Conservation (phyloP, 345 rosid genomes). For the Arabis alpina region DNA sequence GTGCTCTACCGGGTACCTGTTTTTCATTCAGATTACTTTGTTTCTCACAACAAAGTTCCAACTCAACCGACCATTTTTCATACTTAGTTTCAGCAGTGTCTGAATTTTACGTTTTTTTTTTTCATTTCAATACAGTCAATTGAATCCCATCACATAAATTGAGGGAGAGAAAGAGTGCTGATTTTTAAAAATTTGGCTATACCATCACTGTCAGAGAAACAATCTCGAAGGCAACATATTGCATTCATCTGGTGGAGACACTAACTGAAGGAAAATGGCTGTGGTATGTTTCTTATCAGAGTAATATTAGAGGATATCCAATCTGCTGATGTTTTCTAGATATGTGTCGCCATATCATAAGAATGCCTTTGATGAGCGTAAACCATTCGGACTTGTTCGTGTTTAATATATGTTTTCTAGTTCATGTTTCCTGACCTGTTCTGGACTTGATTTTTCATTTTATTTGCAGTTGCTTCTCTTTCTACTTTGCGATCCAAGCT, state of each 20-base stretch:
- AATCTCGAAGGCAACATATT: slow-evolving; percentile 65
- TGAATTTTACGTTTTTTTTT: slow-evolving; percentile 16
- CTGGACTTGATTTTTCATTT: too few species aligned
- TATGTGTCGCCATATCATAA: slow-evolving; percentile 18
- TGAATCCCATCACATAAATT: slow-evolving; percentile 23
- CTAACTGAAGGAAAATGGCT: slow-evolving; percentile 83
- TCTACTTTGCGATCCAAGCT: too few species aligned
- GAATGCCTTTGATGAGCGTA: slow-evolving; percentile 27
- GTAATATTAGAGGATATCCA: slow-evolving; percentile 13
- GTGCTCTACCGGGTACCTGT: slow-evolving; percentile 69
- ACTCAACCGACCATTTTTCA: background rate
- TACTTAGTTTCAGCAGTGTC: background rate
- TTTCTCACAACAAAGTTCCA: slow-evolving; percentile 18
- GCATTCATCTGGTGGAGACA: slow-evolving; percentile 68
- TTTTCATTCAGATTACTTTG: slow-evolving; percentile 20
- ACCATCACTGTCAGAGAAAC: slow-evolving; percentile 61
- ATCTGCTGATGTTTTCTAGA: slow-evolving; percentile 11
- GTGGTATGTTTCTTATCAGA: slow-evolving; percentile 60
- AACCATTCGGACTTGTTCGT: too few species aligned
- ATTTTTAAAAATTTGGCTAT: slow-evolving; percentile 35
- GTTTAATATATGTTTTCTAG: too few species aligned
- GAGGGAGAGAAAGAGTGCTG: slow-evolving; percentile 29
- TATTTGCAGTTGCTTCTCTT: too few species aligned
- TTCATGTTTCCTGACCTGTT: too few species aligned
- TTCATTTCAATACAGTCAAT: slow-evolving; percentile 5